Evolutionary conservation across 1,284 basidiomycete species (phyloP), one percentile per base, ranked within the genome.

Genomic region (Ganoderma lingzhi): DNA sequence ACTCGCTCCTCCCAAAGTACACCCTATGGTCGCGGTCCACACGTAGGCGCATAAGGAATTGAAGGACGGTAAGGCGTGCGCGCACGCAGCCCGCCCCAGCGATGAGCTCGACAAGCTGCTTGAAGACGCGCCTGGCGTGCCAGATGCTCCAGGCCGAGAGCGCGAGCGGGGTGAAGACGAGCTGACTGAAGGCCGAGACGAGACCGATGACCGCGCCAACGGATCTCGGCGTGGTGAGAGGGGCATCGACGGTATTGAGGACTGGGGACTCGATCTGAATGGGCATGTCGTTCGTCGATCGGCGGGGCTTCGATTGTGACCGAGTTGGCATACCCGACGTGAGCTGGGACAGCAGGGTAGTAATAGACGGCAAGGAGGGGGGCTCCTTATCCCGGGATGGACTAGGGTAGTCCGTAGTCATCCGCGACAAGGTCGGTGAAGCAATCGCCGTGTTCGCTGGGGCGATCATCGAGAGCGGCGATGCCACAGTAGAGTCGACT

Each of bases 21-120:
- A 99, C 80, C 17, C 93, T 87, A 79, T 99, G 98, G 76, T 96
- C 93, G 3, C 95, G 90, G 78, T 98, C 97, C 1, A 95, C 96
- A 62, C 98, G 88, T 30, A 99, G 84, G 14, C 96, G 91, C 83
- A 97, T 90, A 69, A 98, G 79, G 85, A 97, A 98, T 77, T 97
- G 95, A 10, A 99, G 83, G 2, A 93, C 87, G 2, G 89, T 84
- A 19, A 99, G 80, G 32, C 95, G 85, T 0, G 93, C 91, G 23
- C 87, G 84, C 0, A 87, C 80, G 39, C 91, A 93, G 71, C 82
- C 85, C 1, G 86, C 85, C 17, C 82, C 79, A 0, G 80, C 74
- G 28, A 82, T 72, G 17, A 90, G 78, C 39, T 82, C 78, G 23
- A 92, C 75, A 48, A 93, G 78, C 48, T 82, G 80, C 0, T 78